phyloP scores from a whole-genome alignment of 177 flowering plant species.

The Vitis hybrid region DNA sequence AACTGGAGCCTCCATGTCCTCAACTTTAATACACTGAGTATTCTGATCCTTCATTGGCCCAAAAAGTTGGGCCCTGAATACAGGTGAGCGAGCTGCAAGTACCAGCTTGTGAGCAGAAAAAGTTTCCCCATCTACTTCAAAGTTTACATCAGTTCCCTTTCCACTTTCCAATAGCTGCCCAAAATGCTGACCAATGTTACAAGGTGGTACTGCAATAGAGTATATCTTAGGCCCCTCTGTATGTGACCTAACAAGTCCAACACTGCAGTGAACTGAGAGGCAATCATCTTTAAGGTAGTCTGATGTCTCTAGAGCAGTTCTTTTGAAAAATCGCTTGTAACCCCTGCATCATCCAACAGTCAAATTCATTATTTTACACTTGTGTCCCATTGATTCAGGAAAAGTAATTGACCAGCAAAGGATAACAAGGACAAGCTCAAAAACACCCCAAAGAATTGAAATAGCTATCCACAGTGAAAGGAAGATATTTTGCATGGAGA shows the following conservation, averaged over 20 bases:
- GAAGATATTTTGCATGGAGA: too few relatives aligned
- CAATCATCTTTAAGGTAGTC: constrained; percentile 75
- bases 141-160: constrained; percentile 52
- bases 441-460: neutral
- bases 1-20: constrained; percentile 67
- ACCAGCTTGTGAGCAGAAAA: constrained; percentile 68
- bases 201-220: constrained; percentile 51
- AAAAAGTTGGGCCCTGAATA: constrained; percentile 70
- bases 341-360: constrained; percentile 51
- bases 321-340: constrained; percentile 64
- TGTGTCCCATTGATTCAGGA: too few relatives aligned
- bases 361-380: neutral
- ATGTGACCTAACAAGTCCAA: constrained; percentile 60
- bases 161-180: constrained; percentile 61
- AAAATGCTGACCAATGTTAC: constrained; percentile 60
- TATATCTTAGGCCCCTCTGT: constrained; percentile 60
- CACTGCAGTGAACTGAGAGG: constrained; percentile 58
- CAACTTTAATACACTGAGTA: constrained; percentile 46
- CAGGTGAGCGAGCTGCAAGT: constrained; percentile 78
- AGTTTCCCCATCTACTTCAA: constrained; percentile 58
- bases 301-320: constrained; percentile 55
- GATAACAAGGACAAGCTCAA: neutral
- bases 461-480: neutral
- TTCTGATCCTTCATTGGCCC: constrained; percentile 72
- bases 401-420: neutral